These are phyloP conservation scores for Xerocomus potaroensis DNA, from an alignment of 768 basidiomycete genomes.

Conservation along the genomic window DNA sequence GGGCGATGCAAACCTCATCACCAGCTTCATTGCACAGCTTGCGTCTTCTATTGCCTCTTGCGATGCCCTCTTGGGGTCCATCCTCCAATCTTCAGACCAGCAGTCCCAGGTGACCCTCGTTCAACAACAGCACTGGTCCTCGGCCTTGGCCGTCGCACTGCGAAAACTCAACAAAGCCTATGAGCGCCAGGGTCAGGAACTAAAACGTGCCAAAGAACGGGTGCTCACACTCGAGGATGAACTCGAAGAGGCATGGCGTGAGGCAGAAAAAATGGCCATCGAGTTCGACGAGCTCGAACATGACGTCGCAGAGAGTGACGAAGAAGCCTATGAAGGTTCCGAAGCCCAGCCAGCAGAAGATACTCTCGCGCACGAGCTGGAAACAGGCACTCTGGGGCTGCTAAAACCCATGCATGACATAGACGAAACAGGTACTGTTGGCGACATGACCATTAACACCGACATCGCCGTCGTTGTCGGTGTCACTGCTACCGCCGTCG, in stretches of 20 bases:
- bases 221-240: constrained; percentile 61
- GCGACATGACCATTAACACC: constrained; percentile 22
- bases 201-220: constrained; percentile 42
- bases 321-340: not conserved
- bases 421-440: constrained; percentile 27
- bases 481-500: constrained; percentile 37
- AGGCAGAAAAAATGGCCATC: constrained; percentile 66
- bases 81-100: constrained; percentile 59
- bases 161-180: constrained; percentile 78
- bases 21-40: constrained; percentile 52
- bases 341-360: not conserved
- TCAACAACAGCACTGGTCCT: constrained; percentile 64
- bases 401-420: constrained; percentile 7
- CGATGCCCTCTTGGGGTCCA: constrained; percentile 53
- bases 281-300: constrained; percentile 65
- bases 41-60: constrained; percentile 54
- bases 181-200: constrained; percentile 57
- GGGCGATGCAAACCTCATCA: constrained; percentile 34
- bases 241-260: constrained; percentile 76
- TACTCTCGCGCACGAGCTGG: not conserved
- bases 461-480: constrained; percentile 33
- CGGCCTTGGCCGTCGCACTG: constrained; percentile 73
- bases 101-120: constrained; percentile 56
- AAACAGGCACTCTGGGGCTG: constrained; percentile 11
- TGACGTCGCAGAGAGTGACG: constrained; percentile 22